Base-by-base conservation (phyloP, 2,329 filamentous ascomycete species). In the Uncinocarpus reesii region DNA sequence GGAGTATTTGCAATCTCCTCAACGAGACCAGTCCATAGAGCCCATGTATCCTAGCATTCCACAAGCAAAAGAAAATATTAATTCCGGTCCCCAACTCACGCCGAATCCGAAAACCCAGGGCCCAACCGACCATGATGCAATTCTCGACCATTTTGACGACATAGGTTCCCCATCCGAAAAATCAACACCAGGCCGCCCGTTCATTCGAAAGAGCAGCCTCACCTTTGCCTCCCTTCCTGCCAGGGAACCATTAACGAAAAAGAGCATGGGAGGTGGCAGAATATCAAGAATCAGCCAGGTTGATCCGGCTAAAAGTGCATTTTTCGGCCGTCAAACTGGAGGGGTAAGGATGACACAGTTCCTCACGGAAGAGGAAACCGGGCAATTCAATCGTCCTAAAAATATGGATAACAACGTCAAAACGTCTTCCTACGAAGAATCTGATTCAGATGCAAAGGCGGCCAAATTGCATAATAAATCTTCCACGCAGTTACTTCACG, bases 161-260 rank as follows among this genome's bases (percentile, higher is more conserved):
- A 67, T 72, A 23, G 69, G 65, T 35, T 71, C 70, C 15, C 69
- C 71, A 15, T 74, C 71, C 1, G 69, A 71, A 50, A 65, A 60
- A 6, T 72, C 69, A 24, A 71, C 68, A 13, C 71, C 71, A 5
- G 69, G 67, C 44, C 60, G 86, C 56, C 83, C 84, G 1, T 73
- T 86, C 24, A 77, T 93, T 56, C 82, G 90, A 52, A 96, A 96
- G 73, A 95, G 89, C 67, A 96, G 90, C 63, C 75, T 98, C 52
- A 94, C 85, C 51, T 96, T 98, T 68, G 87, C 92, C 31, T 87
- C 92, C 15, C 73, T 98, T 10, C 92, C 92, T 24, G 89, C 90
- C 2, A 79, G 92, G 52, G 90, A 96, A 60, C 90, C 90, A 29
- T 72, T 96, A 45, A 80, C 81, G 26, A 93, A 93, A 64, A 90